Conservation (phyloP, 768 basidiomycete species). For the Lentinus brumalis region DNA sequence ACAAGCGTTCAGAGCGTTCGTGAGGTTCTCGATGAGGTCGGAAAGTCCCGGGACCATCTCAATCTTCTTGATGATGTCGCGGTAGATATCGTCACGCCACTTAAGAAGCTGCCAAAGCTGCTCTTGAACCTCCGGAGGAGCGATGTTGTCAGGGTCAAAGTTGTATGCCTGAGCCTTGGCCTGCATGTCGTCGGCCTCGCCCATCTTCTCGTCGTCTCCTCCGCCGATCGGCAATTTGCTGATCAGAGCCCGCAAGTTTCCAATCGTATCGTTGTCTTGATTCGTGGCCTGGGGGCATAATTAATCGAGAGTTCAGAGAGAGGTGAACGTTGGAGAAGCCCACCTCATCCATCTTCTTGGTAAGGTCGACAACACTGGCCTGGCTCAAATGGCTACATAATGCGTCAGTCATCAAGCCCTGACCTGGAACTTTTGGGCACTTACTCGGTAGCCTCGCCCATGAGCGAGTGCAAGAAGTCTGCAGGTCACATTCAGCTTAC, state of each 20-base stretch:
- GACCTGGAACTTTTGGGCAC: conserved; percentile 17
- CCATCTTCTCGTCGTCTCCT: conserved; percentile 48
- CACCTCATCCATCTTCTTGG: conserved; percentile 48
- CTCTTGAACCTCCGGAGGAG: conserved; percentile 63
- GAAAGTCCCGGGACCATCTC: conserved; percentile 66
- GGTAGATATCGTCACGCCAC: conserved; percentile 65
- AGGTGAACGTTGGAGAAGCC: neutral
- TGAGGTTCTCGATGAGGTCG: conserved; percentile 58
- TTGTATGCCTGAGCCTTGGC: conserved; percentile 58
- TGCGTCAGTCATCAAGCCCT: neutral
- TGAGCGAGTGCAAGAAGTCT: conserved; percentile 66
- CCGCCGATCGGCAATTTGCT: conserved; percentile 54
- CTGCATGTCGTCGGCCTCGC: conserved; percentile 58
- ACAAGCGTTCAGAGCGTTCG: conserved; percentile 71
- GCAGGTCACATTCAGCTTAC: conserved; percentile 33
- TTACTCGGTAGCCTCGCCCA: conserved; percentile 68
- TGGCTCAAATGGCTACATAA: conserved; percentile 53
- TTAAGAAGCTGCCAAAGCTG: conserved; percentile 56
- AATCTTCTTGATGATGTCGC: conserved; percentile 54
- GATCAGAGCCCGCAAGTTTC: conserved; percentile 46
- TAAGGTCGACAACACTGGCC: conserved; percentile 61
- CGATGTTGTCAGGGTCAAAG: conserved; percentile 62
- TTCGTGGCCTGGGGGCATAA: conserved; percentile 24
- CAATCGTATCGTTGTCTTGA: conserved; percentile 36
- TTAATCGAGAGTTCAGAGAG: neutral